phyloP scores from a whole-genome alignment of 2,329 filamentous ascomycete genomes.

The Calonectria crousiana region DNA sequence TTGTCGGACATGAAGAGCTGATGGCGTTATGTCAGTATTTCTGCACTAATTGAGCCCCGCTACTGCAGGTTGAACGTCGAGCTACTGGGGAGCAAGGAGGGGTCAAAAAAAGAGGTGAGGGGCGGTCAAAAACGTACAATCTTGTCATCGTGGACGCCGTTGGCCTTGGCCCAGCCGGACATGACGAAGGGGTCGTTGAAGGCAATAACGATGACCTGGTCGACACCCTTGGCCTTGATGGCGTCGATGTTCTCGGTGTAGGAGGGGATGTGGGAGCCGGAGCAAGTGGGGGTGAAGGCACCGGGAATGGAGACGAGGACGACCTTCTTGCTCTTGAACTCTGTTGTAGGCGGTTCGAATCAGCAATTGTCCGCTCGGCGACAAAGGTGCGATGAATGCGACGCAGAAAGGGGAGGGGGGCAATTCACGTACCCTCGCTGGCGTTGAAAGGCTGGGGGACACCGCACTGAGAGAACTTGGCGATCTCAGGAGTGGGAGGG shows the following conservation, averaged over 20 bases:
- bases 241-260: constrained; percentile 80
- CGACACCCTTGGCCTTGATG: constrained; percentile 84
- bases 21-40: constrained; percentile 24
- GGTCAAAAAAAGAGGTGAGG: neutral
- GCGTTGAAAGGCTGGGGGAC: constrained; percentile 83
- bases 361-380: neutral
- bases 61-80: constrained; percentile 5
- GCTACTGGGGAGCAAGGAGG: neutral
- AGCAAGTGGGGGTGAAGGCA: constrained; percentile 90
- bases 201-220: constrained; percentile 84
- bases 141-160: constrained; percentile 77
- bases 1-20: constrained; percentile 82
- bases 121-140: constrained; percentile 57
- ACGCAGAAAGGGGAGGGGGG: neutral
- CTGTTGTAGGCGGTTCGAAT: constrained; percentile 47
- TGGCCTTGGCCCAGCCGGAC: constrained; percentile 92
- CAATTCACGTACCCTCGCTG: constrained; percentile 70
- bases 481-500: constrained; percentile 77
- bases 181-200: constrained; percentile 90
- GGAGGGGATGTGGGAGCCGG: constrained; percentile 82
- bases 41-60: neutral
- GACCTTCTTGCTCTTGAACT: constrained; percentile 68
- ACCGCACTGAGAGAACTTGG: constrained; percentile 80
- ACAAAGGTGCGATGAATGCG: constrained; percentile 14
- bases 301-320: constrained; percentile 71